Percentiles rank a stretch among this genome's conserved stretches.
Conservation (phyloP, 352 stramenopile genomes). For the Pythium monospermum region DNA sequence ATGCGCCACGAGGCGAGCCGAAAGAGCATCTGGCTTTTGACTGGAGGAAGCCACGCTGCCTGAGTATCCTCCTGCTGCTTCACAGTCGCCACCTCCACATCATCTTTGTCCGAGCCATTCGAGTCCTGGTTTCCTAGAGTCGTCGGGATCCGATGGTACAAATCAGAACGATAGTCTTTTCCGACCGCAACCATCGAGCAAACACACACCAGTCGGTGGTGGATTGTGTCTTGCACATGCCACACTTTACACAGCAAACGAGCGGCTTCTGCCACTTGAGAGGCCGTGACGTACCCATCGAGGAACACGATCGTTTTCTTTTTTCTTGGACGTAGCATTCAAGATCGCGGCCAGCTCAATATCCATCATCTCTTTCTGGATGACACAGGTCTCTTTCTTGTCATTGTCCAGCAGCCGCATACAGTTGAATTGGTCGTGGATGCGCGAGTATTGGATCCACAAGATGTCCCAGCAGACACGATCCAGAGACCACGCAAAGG, state of each 20-base stretch:
- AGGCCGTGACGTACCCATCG: conserved; percentile 9
- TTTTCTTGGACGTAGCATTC: too few species aligned
- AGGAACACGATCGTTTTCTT: conserved; percentile 9
- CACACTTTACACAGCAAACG: conserved; percentile 9
- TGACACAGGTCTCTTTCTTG: conserved; percentile 9
- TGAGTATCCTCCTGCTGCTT: too few species aligned
- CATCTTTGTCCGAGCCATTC: too few species aligned
- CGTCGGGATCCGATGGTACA: not conserved
- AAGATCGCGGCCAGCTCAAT: too few species aligned
- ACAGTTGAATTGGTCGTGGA: conserved; percentile 12
- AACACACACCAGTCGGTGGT: conserved; percentile 17
- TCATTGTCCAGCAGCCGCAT: conserved; percentile 7
- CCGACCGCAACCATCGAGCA: conserved; percentile 13
- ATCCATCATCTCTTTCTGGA: conserved; percentile 4
- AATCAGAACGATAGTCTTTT: conserved; percentile 7
- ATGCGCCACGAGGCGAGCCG: too few species aligned
- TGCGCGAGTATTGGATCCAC: conserved; percentile 12
- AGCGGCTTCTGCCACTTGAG: conserved; percentile 8
- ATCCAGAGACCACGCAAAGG: conserved; percentile 16
- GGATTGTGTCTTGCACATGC: conserved; percentile 16
- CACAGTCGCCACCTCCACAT: too few species aligned
- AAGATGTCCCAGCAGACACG: conserved; percentile 9
- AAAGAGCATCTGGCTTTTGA: too few species aligned
- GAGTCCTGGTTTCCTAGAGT: too few species aligned
- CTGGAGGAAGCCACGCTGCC: too few species aligned